Evolutionary conservation across 2,329 filamentous ascomycete genomes (phyloP).

Genomic region (Cephalotrichum gorgonifer): DNA sequence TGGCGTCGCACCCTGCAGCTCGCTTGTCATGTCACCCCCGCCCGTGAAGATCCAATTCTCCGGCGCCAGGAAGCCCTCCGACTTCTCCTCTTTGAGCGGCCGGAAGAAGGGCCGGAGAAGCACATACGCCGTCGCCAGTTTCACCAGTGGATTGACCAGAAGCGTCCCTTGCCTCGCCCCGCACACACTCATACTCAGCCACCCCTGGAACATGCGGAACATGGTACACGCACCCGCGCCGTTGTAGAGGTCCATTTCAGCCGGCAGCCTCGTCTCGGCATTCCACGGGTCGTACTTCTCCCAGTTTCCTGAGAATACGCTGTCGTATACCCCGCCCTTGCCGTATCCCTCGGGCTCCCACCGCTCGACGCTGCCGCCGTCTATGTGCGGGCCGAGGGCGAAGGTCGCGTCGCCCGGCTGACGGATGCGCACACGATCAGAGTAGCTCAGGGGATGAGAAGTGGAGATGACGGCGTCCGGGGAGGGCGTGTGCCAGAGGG

Average conservation of each 20-base stretch:
- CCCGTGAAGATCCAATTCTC: slow-evolving; percentile 31
- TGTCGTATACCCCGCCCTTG: slow-evolving; percentile 56
- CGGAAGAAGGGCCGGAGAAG: slow-evolving; percentile 77
- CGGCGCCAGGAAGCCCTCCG: slow-evolving; percentile 37
- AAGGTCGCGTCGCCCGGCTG: slow-evolving; percentile 52
- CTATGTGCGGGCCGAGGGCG: slow-evolving; percentile 44
- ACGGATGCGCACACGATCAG: slow-evolving; percentile 62
- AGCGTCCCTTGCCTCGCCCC: slow-evolving; percentile 61
- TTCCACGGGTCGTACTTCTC: slow-evolving; percentile 79
- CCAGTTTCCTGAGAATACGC: slow-evolving; percentile 60
- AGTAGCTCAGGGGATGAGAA: slow-evolving; percentile 53
- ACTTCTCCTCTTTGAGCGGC: slow-evolving; percentile 44
- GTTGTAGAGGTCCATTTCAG: slow-evolving; percentile 66
- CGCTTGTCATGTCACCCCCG: slow-evolving; percentile 34
- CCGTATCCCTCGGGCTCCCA: slow-evolving; percentile 66
- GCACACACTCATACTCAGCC: slow-evolving; percentile 69
- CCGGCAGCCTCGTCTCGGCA: slow-evolving; percentile 54
- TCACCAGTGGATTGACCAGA: slow-evolving; percentile 65
- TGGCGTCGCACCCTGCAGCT: slow-evolving; percentile 59
- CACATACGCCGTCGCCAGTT: slow-evolving; percentile 67
- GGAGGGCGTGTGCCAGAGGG: slow-evolving; percentile 48
- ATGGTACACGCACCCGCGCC: slow-evolving; percentile 74
- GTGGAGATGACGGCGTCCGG: slow-evolving; percentile 35
- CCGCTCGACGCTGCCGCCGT: slow-evolving; percentile 64
- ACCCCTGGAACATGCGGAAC: slow-evolving; percentile 85